These are phyloP conservation scores for Plasmopara halstedii DNA, from an alignment of 352 stramenopile species.

Conservation along the genomic window DNA sequence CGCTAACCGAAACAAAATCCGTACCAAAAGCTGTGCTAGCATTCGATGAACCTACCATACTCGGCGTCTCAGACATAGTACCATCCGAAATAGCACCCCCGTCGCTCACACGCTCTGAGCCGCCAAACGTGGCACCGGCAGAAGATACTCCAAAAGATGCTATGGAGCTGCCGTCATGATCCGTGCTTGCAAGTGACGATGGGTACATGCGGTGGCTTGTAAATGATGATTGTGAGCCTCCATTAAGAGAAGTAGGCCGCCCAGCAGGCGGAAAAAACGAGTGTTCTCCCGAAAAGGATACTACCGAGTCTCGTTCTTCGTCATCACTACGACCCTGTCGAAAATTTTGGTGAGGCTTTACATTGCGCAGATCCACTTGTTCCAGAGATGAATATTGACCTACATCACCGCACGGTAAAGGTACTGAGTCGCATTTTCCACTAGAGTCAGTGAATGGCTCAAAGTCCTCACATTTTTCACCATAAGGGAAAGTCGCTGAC, in stretches of 20 bases:
- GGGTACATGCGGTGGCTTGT: constrained; percentile 32
- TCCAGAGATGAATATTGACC: constrained; percentile 2
- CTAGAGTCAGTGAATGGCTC: constrained; percentile 16
- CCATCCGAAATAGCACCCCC: constrained; percentile 56
- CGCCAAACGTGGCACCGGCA: constrained; percentile 68
- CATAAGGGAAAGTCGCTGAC: constrained; percentile 5
- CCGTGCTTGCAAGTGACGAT: constrained; percentile 28
- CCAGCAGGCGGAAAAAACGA: constrained; percentile 26
- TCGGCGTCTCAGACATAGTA: constrained; percentile 61
- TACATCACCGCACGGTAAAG: constrained; percentile 4
- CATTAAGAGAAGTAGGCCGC: constrained; percentile 27
- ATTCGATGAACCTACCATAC: constrained; percentile 64
- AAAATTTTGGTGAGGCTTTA: constrained; percentile 8
- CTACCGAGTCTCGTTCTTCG: constrained; percentile 31
- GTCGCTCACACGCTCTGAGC: constrained; percentile 60
- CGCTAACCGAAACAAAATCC: constrained; percentile 66
- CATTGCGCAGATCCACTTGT: constrained; percentile 1
- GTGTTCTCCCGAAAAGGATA: constrained; percentile 28
- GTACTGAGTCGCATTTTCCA: constrained; percentile 14
- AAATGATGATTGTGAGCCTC: constrained; percentile 36
- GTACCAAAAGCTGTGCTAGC: constrained; percentile 69
- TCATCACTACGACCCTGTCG: constrained; percentile 21
- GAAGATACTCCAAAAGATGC: constrained; percentile 67
- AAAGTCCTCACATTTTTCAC: constrained; percentile 2
- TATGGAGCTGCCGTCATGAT: constrained; percentile 47